A percentile compares a stretch with the other conserved stretches of the same genome.
These are phyloP conservation scores for Tuber brumale DNA, from an alignment of 495 filamentous ascomycete genomes.

Conservation along the genomic window DNA sequence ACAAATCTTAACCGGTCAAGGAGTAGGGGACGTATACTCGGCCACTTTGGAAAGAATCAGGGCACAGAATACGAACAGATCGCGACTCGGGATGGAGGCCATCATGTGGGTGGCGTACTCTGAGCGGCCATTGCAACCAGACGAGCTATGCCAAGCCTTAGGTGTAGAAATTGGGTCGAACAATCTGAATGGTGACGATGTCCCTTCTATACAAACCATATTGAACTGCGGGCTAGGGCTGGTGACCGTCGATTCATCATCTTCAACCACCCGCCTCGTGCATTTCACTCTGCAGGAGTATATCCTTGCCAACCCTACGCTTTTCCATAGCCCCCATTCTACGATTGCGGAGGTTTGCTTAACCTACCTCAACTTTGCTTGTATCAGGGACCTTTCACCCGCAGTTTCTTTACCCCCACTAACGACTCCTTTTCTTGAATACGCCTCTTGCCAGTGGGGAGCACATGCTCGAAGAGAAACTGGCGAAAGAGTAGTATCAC, in stretches of 20 bases:
- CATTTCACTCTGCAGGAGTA: not conserved
- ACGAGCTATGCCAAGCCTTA: not conserved
- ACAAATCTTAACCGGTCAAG: not conserved
- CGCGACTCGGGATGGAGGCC: not conserved
- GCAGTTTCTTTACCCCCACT: not conserved
- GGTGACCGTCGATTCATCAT: not conserved
- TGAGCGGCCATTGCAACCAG: not conserved
- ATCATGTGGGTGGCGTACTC: not conserved
- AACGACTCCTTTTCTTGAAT: not conserved
- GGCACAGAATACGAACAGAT: not conserved
- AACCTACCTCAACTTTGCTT: not conserved
- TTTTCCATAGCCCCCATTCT: not conserved
- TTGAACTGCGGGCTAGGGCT: not conserved
- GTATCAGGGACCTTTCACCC: not conserved
- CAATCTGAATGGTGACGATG: not conserved
- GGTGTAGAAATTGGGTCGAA: not conserved
- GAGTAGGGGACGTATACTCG: not conserved
- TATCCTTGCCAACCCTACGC: not conserved
- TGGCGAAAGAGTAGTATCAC: not conserved
- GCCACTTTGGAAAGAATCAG: not conserved
- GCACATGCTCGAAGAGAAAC: not conserved
- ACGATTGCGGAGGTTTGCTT: not conserved
- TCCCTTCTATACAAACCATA: not conserved
- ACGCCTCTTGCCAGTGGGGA: not conserved
- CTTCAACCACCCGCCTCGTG: not conserved